Base-by-base conservation (phyloP, 495 filamentous ascomycete species). In the Pyrenula massariospora region DNA sequence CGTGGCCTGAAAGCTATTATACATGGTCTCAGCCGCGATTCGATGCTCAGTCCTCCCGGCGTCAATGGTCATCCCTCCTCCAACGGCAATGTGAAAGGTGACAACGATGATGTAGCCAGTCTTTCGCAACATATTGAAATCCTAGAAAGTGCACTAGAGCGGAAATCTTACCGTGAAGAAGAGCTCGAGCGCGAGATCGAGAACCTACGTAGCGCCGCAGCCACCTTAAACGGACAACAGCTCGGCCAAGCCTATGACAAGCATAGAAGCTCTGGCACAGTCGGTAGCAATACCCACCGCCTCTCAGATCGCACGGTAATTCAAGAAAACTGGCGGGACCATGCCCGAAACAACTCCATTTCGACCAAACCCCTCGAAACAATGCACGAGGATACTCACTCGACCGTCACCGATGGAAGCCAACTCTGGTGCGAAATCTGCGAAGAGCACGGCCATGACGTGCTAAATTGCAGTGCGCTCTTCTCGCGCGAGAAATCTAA, bases 1-100 rank as follows among this genome's bases (percentile, higher is more conserved):
- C 81, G 91, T 24, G 94, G 93, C 48, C 74, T 98, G 54, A 97
- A 97, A 70, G 93, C 93, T 36, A 97, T 98, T 63, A 96, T 98
- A 52, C 93, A 97, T 68, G 95, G 90, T 10, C 73, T 98, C 25
- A 95, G 89, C 64, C 74, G 87, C 50, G 88, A 86, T 57, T 77
- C 76, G 56, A 82, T 79, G 53, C 81, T 75, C 54, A 70, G 59
- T 52, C 22, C 50, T 8, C n/a, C n/a, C 19, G 50, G 22, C 50
- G 50, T 52, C 25, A 70, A 69, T 59, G 66, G 62, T 48, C 22
- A 50, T 1, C 12, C 52, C 8, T 10, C 57, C 10, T 11, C 24
- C 15, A 36, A 10, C 10, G 52, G 57, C n/a, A 47, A 12, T 10
- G n/a, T n/a, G 19, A 56, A 57, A 22, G 49, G 31, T 22, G 23